Evolutionary conservation across 495 filamentous ascomycete genomes (phyloP).

Genomic region (Daldinia caldariorum): DNA sequence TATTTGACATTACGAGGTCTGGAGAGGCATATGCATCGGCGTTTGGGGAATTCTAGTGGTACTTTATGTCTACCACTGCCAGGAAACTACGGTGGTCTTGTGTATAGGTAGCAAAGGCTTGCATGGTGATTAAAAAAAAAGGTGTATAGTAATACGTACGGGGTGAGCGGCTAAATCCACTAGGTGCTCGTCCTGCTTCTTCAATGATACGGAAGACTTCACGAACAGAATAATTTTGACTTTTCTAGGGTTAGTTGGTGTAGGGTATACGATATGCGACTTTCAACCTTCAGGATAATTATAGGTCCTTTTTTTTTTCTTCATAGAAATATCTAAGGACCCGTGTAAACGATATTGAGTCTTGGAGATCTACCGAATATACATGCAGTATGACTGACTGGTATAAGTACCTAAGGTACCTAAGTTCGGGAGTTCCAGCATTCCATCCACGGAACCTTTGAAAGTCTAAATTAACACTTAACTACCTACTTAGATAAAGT

Average conservation of each 20-base stretch:
- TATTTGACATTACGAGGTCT: conserved; percentile 28
- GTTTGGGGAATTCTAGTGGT: conserved; percentile 30
- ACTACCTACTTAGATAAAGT: no score
- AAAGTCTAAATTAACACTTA: no score
- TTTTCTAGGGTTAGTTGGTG: conserved; percentile 1
- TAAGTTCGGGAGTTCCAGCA: no score
- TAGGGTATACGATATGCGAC: background rate
- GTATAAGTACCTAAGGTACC: no score
- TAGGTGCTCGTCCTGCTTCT: conserved; percentile 3
- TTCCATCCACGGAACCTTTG: no score
- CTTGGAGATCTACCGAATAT: background rate
- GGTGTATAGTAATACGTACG: conserved; percentile 40
- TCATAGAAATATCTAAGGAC: background rate
- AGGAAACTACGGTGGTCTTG: conserved; percentile 29
- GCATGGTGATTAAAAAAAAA: conserved; percentile 36
- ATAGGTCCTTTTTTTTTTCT: background rate
- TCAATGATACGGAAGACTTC: conserved; percentile 17
- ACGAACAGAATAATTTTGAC: conserved; percentile 12
- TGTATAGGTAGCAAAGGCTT: conserved; percentile 41
- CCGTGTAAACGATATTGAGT: background rate
- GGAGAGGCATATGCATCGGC: conserved; percentile 44
- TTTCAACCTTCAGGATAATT: background rate
- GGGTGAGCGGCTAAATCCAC: conserved; percentile 16
- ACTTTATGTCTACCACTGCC: conserved; percentile 10
- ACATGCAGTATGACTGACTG: background rate